Percentiles rank a stretch among this genome's conserved stretches.
Conservation (phyloP, 768 basidiomycete species). For the Lactifluus subvellereus region DNA sequence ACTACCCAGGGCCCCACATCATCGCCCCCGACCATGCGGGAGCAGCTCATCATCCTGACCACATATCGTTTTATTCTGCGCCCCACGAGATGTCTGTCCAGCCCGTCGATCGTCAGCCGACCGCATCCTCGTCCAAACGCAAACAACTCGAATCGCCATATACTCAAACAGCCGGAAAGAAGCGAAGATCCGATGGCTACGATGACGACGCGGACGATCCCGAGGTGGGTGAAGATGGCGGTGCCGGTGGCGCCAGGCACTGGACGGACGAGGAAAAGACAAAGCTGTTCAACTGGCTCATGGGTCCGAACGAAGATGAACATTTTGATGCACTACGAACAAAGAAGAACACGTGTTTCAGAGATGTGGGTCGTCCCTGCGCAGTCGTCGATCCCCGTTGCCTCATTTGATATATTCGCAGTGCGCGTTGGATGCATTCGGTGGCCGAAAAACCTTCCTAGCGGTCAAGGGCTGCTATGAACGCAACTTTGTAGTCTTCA, state of each 20-base stretch:
- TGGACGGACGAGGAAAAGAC: constrained; percentile 85
- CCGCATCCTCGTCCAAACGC: constrained; percentile 22
- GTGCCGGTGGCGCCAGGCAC: constrained; percentile 59
- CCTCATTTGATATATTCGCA: constrained; percentile 27
- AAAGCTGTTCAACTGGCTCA: constrained; percentile 71
- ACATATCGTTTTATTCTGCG: constrained; percentile 19
- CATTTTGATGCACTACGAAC: constrained; percentile 74
- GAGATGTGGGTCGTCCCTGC: constrained; percentile 46
- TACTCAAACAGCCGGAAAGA: constrained; percentile 15
- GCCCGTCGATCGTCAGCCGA: constrained; percentile 20
- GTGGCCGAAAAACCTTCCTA: constrained; percentile 73
- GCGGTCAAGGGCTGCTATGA: constrained; percentile 83
- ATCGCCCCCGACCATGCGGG: constrained; percentile 21
- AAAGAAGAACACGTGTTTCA: constrained; percentile 76
- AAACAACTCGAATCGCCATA: constrained; percentile 21
- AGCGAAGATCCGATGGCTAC: constrained; percentile 22
- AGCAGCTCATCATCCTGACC: constrained; percentile 23
- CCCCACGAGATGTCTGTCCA: constrained; percentile 23
- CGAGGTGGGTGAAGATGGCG: constrained; percentile 25
- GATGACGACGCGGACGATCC: constrained; percentile 24
- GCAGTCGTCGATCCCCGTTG: neutral
- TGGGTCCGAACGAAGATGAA: constrained; percentile 64
- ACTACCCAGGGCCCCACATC: constrained; percentile 21
- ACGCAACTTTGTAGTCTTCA: constrained; percentile 80
- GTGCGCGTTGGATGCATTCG: constrained; percentile 70